phyloP scores from a whole-genome alignment of 2,329 filamentous ascomycete genomes.

The Periconia digitata region DNA sequence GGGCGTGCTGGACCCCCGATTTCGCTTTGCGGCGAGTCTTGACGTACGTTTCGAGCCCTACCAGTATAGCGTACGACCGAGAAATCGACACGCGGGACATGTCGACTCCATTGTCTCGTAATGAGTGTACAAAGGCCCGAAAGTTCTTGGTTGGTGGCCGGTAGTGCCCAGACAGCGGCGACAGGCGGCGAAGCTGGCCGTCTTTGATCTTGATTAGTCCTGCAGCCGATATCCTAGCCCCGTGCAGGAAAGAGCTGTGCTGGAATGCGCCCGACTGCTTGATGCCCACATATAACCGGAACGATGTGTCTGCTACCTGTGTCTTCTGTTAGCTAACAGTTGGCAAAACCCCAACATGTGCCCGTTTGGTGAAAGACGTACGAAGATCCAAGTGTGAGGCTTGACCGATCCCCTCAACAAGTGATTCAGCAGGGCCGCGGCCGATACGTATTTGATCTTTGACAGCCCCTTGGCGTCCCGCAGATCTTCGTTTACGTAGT shows the following conservation, averaged over 20 bases:
- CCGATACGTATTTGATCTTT: conserved; percentile 67
- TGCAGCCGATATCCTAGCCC: conserved; percentile 77
- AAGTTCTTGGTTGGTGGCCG: conserved; percentile 82
- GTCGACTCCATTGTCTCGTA: conserved; percentile 75
- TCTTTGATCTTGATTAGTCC: conserved; percentile 84
- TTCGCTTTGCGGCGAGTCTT: conserved; percentile 69
- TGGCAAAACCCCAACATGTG: too few relatives aligned
- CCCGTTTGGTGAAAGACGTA: conserved; percentile 25
- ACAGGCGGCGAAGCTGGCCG: conserved; percentile 73
- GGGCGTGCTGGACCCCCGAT: conserved; percentile 51
- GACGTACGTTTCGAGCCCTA: conserved; percentile 79
- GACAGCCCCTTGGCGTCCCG: conserved; percentile 62
- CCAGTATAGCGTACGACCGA: conserved; percentile 77
- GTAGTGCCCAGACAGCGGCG: conserved; percentile 74
- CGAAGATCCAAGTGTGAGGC: conserved; percentile 93
- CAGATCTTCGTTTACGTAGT: conserved; percentile 66
- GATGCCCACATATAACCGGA: conserved; percentile 85
- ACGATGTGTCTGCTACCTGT: conserved; percentile 73
- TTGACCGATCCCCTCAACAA: conserved; percentile 76
- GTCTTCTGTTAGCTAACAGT: background rate
- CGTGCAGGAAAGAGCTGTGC: conserved; percentile 86
- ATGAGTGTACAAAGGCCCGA: conserved; percentile 72
- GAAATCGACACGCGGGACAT: conserved; percentile 77
- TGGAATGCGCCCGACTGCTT: conserved; percentile 88
- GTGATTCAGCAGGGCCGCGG: conserved; percentile 75